A percentile compares a stretch with the other conserved stretches of the same genome.
phyloP scores from a whole-genome alignment of 768 basidiomycete genomes.

The Gyrodon lividus region DNA sequence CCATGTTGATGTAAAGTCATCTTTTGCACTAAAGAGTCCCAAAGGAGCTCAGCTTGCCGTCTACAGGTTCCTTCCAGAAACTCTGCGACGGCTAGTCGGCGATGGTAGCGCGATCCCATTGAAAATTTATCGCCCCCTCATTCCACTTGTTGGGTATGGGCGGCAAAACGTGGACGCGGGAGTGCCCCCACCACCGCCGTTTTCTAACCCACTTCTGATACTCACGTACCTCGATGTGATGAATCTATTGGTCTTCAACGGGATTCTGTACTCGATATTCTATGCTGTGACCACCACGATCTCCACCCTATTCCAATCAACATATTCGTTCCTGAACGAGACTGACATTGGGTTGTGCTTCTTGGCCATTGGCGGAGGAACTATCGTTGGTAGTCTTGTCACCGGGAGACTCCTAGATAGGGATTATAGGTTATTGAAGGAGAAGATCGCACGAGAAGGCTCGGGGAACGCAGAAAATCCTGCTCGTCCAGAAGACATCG shows the following conservation, averaged over 20 bases:
- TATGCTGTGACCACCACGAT: conserved; percentile 43
- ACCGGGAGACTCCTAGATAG: conserved; percentile 65
- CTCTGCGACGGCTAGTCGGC: conserved; percentile 22
- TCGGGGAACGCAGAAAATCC: conserved; percentile 22
- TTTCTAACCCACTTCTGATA: conserved; percentile 40
- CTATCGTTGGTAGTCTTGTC: conserved; percentile 54
- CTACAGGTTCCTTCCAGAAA: conserved; percentile 27
- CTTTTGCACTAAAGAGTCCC: conserved; percentile 20
- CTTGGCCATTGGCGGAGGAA: conserved; percentile 72
- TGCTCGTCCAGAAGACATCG: conserved; percentile 18
- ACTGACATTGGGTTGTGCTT: conserved; percentile 72
- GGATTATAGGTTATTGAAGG: conserved; percentile 52
- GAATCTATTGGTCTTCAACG: conserved; percentile 48
- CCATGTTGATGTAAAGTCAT: conserved; percentile 44
- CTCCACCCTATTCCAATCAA: conserved; percentile 49
- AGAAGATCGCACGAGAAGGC: conserved; percentile 12
- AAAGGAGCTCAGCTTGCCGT: conserved; percentile 23
- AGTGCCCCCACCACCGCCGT: conserved; percentile 12
- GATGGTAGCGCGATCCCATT: conserved; percentile 30
- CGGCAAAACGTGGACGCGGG: conserved; percentile 10
- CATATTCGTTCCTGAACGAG: conserved; percentile 49
- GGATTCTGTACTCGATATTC: conserved; percentile 53
- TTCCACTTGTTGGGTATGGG: conserved; percentile 24
- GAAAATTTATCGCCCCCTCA: conserved; percentile 26
- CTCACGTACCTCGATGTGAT: conserved; percentile 39